Conservation (phyloP, 1,284 basidiomycete genomes). For the Sporisorium iseilematis-ciliati region DNA sequence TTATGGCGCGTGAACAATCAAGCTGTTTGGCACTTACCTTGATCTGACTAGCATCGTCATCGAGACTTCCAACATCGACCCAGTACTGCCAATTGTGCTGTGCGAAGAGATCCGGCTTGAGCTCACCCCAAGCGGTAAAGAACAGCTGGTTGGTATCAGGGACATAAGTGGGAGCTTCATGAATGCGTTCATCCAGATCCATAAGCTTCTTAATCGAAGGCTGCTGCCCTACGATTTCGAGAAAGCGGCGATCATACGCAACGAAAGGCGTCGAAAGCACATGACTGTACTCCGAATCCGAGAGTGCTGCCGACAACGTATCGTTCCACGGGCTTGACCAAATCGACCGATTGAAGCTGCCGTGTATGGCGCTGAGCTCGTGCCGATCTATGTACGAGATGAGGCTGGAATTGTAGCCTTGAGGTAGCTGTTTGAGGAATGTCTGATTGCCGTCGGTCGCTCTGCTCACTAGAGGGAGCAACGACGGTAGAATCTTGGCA, state of each 20-base stretch:
- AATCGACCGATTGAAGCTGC: not conserved
- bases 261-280: not conserved
- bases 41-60: conserved; percentile 1
- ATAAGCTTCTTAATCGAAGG: not conserved
- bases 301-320: not conserved
- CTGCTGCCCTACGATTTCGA: not conserved
- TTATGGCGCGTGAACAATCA: too few relatives aligned
- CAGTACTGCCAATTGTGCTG: conserved; percentile 3
- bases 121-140: not conserved
- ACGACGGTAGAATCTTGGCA: not conserved
- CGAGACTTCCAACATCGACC: not conserved
- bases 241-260: not conserved
- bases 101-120: not conserved
- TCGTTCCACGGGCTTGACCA: conserved; percentile 1
- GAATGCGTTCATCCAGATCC: not conserved
- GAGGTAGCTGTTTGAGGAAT: not conserved
- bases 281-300: not conserved
- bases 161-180: not conserved
- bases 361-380: not conserved
- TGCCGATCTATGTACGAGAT: not conserved
- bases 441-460: not conserved
- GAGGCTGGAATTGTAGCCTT: not conserved
- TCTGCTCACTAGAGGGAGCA: not conserved
- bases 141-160: not conserved
- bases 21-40: conserved; percentile 4